phyloP scores from a whole-genome alignment of 2,329 filamentous ascomycete species.

The Xylariaceae sp. region DNA sequence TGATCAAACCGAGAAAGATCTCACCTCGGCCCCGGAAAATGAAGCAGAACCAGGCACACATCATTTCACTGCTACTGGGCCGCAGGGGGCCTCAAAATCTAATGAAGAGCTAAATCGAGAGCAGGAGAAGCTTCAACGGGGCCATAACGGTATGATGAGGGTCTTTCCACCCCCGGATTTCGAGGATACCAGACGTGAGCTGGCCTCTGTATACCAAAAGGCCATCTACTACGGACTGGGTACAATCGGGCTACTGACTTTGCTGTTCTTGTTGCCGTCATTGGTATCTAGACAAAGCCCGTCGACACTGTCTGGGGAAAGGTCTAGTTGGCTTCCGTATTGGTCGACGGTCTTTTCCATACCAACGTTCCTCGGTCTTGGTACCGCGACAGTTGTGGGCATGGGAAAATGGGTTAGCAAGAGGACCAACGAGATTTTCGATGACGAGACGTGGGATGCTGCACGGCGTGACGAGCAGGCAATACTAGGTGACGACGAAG shows the following conservation, averaged over 20 bases:
- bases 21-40: slow-evolving; percentile 38
- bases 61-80: slow-evolving; percentile 34
- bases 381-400: slow-evolving; percentile 32
- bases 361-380: slow-evolving; percentile 23
- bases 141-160: slow-evolving; percentile 36
- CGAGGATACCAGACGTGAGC: slow-evolving; percentile 32
- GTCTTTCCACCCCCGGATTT: slow-evolving; percentile 47
- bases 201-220: slow-evolving; percentile 27
- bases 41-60: slow-evolving; percentile 30
- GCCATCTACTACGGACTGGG: slow-evolving; percentile 34
- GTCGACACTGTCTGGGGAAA: neutral
- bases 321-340: slow-evolving; percentile 4
- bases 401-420: slow-evolving; percentile 58
- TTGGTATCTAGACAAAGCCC: slow-evolving; percentile 13
- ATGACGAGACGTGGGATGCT: slow-evolving; percentile 67
- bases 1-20: slow-evolving; percentile 61
- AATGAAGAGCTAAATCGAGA: slow-evolving; percentile 34
- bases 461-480: slow-evolving; percentile 50
- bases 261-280: slow-evolving; percentile 19
- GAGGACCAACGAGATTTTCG: slow-evolving; percentile 58
- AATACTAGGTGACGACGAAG: slow-evolving; percentile 34
- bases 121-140: slow-evolving; percentile 30
- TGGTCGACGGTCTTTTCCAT: slow-evolving; percentile 19
- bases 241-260: slow-evolving; percentile 26
- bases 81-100: slow-evolving; percentile 35